phyloP scores from a whole-genome alignment of 176 grass and related monocot genomes.

The Ensete ventricosum region DNA sequence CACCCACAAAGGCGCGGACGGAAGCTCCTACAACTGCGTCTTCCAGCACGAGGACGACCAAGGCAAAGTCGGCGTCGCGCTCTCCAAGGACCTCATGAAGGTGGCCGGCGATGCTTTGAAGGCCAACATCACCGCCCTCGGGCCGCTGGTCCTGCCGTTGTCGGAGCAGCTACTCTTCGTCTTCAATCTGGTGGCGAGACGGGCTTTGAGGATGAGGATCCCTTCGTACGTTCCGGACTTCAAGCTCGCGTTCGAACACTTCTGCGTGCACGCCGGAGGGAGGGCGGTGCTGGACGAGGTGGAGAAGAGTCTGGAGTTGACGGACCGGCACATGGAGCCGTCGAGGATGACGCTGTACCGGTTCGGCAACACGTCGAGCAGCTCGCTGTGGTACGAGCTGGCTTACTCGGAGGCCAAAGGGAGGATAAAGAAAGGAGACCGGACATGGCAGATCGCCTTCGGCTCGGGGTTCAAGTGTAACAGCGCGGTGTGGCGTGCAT shows the following conservation, averaged over 20 bases:
- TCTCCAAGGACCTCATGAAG: constrained; percentile 15
- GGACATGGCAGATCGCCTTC: constrained; percentile 13
- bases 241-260: constrained; percentile 1
- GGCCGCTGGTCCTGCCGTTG: not conserved
- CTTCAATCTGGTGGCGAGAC: not conserved
- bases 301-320: constrained; percentile 6
- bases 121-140: constrained; percentile 5
- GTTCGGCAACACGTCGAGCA: constrained; percentile 17
- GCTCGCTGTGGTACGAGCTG: constrained; percentile 12
- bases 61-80: constrained; percentile 7
- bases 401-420: constrained; percentile 15
- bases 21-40: constrained; percentile 9
- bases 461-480: constrained; percentile 17
- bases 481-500: constrained; percentile 6
- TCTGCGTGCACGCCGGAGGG: not conserved
- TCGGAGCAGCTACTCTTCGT: constrained; percentile 14
- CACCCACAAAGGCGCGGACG: constrained; percentile 14
- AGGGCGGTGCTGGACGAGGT: constrained; percentile 12
- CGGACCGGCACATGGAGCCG: constrained; percentile 9
- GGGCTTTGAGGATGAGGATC: not conserved
- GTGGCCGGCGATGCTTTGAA: constrained; percentile 11
- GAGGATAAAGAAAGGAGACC: constrained; percentile 7
- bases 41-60: constrained; percentile 6
- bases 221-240: constrained; percentile 7
- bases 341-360: constrained; percentile 14